Evolutionary conservation across 257 asterid species (phyloP), one percentile per base, ranked within the genome.

Genomic region (Gentiana dahurica): DNA sequence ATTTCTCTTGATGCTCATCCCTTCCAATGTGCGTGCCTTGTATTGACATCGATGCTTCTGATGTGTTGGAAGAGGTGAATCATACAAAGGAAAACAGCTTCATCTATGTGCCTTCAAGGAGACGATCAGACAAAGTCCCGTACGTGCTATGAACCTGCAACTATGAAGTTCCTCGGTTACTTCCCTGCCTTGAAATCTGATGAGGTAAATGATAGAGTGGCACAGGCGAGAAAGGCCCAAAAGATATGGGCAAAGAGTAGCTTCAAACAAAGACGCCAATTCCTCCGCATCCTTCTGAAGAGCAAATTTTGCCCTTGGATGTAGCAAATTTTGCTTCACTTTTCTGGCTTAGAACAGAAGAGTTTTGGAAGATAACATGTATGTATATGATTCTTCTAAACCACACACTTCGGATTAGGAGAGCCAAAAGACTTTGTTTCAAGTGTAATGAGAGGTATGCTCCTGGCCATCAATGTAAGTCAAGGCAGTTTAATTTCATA

Each of bases 61-160:
- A 92, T 62, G 98, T 92, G 74, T 57, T 88, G 83, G 98, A 87
- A 60, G 94, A 87, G 12, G 24, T 24, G 24, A 85, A 72, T 75
- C 95, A 81, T 61, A 68, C 85, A 3, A 87, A 81, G 84, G 98
- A 92, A 33, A 85, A 88, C 75, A 77, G 98, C 75, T 88, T 81
- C 86, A 92, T 92, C 57, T 92, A 91, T 69, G 98, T 91, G 61
- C 98, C 98, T 69, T 92, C 98, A 12, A 84, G 98, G 70, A 79
- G 98, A 61, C 98, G 83, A 68, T 73, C 89, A 4, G 98, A 92
- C 75, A 92, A 73, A 81, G 98, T 92, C 71, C 94, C 77, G 24
- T 24, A 24, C 24, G 70, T 92, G 98, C 82, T 92, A 92, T 74
- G 98, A 92, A 72, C 98, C 98, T 65, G 97, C 98, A 65, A 92